These are phyloP conservation scores for Hemisphaericaspora nanyangensis DNA, from an alignment of 805 yeast genomes.

Conservation along the genomic window DNA sequence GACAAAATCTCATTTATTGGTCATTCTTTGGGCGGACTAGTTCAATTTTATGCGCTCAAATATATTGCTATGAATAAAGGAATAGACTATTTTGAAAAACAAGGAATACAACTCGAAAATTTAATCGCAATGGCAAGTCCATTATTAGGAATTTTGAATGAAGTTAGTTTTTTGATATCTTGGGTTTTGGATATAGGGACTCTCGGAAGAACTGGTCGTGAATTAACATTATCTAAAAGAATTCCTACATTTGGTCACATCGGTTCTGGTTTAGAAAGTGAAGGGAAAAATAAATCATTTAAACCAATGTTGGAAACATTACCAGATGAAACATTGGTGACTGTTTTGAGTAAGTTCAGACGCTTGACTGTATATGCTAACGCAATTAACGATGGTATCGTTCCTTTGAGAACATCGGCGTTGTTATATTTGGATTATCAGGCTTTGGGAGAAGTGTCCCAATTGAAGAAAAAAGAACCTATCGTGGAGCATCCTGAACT, in stretches of 20 bases:
- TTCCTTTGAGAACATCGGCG: conserved; percentile 42
- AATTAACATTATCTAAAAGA: conserved; percentile 35
- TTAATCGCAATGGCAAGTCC: conserved; percentile 42
- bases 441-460: conserved; percentile 38
- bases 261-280: conserved; percentile 5
- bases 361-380: conserved; percentile 40
- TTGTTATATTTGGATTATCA: conserved; percentile 40
- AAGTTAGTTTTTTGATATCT: conserved; percentile 34
- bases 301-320: conserved; percentile 35
- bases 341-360: conserved; percentile 24
- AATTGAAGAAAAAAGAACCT: conserved; percentile 16
- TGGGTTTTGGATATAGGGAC: conserved; percentile 44
- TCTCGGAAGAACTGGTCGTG: conserved; percentile 44
- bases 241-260: conserved; percentile 22
- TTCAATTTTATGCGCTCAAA: conserved; percentile 39
- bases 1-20: conserved; percentile 38
- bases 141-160: conserved; percentile 38
- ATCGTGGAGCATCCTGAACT: conserved; percentile 5
- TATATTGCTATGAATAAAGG: conserved; percentile 31
- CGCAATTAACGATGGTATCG: conserved; percentile 44
- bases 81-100: conserved; percentile 22
- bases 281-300: conserved; percentile 12
- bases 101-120: conserved; percentile 27
- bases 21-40: conserved; percentile 43
- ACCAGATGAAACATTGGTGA: conserved; percentile 38